These are phyloP conservation scores for Baudoinia panamericana DNA, from an alignment of 495 filamentous ascomycete species.

Conservation along the genomic window DNA sequence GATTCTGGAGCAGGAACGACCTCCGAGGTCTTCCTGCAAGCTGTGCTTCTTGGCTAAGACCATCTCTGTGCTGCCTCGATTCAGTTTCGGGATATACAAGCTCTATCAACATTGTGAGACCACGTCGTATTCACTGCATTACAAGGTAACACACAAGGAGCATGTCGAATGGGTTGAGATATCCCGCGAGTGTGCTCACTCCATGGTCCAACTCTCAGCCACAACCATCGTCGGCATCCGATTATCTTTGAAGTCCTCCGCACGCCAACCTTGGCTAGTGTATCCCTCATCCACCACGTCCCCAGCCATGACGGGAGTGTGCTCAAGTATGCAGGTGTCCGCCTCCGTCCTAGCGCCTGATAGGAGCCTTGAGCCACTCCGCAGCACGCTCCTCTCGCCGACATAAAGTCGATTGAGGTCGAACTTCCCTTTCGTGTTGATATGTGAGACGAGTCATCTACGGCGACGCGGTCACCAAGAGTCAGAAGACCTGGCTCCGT, in stretches of 20 bases:
- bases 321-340: constrained; percentile 35
- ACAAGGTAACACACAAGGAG: too few relatives aligned
- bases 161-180: too few relatives aligned
- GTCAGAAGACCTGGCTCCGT: constrained; percentile 38
- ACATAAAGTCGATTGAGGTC: constrained; percentile 33
- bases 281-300: constrained; percentile 33
- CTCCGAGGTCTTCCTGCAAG: too few relatives aligned
- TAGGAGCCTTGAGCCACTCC: constrained; percentile 33
- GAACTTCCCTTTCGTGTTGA: constrained; percentile 37
- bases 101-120: too few relatives aligned
- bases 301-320: constrained; percentile 36
- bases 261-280: constrained; percentile 39
- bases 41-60: too few relatives aligned
- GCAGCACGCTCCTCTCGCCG: constrained; percentile 33
- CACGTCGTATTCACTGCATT: too few relatives aligned
- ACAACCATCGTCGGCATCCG: constrained; percentile 13
- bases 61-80: too few relatives aligned
- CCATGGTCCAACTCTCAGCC: too few relatives aligned
- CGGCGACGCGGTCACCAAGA: constrained; percentile 34
- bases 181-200: too few relatives aligned
- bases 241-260: constrained; percentile 24
- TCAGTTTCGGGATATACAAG: too few relatives aligned
- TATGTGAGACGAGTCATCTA: constrained; percentile 38
- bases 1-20: too few relatives aligned
- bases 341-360: constrained; percentile 33